Percentiles rank a stretch among this genome's conserved stretches.
Conservation (phyloP, 2,329 filamentous ascomycete species). For the Sporothrix euskadiensis region DNA sequence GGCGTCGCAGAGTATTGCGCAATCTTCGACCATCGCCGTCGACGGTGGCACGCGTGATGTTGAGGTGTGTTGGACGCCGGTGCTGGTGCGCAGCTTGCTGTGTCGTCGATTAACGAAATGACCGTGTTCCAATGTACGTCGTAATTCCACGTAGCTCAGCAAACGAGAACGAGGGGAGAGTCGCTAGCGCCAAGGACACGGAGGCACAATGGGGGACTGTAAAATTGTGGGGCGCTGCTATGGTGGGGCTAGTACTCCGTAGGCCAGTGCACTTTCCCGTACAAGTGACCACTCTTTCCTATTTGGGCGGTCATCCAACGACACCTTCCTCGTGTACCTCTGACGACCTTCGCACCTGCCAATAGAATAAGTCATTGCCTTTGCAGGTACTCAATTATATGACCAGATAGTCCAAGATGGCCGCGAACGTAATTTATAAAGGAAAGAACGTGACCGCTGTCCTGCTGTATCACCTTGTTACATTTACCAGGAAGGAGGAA, state of each 20-base stretch:
- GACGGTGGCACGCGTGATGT: background rate
- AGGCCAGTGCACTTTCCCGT: background rate
- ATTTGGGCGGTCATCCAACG: conserved; percentile 11
- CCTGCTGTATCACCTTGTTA: background rate
- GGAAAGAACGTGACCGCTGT: background rate
- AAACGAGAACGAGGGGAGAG: background rate
- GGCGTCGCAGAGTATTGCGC: background rate
- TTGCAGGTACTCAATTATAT: background rate
- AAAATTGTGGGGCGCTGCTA: conserved; percentile 3
- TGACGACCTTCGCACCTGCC: background rate
- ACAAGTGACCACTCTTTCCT: conserved; percentile 20
- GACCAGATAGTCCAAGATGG: background rate
- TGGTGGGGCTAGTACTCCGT: background rate
- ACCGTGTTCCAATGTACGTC: background rate
- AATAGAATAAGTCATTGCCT: background rate
- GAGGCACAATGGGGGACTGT: conserved; percentile 5
- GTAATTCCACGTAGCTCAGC: conserved; percentile 12
- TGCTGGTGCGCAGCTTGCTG: background rate
- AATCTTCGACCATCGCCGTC: background rate
- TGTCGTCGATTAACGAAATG: background rate
- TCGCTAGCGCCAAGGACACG: conserved; percentile 15
- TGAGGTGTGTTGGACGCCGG: background rate
- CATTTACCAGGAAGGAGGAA: background rate
- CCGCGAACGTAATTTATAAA: background rate
- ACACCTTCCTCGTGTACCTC: background rate